phyloP scores from a whole-genome alignment of 371 early-diverging fungal genomes.

The Rhizomucor pusillus region DNA sequence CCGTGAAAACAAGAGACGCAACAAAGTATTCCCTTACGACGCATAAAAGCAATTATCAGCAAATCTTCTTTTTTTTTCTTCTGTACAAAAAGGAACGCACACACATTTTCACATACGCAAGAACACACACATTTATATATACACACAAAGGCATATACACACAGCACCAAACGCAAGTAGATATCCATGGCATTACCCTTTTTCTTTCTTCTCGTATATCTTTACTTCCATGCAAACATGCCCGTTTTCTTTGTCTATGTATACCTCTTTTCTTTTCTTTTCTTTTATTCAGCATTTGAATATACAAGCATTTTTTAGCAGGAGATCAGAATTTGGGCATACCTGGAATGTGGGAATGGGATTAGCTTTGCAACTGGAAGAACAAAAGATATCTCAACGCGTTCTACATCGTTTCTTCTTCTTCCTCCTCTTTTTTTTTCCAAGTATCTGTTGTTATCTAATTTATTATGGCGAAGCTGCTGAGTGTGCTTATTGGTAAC shows the following conservation, averaged over 20 bases:
- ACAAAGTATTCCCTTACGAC: conserved; percentile 22
- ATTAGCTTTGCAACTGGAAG: background rate
- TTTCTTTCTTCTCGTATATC: too few relatives aligned
- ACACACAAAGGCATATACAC: too few relatives aligned
- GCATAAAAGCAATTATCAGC: conserved; percentile 3
- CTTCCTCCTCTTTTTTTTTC: too few relatives aligned
- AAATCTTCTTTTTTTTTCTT: background rate
- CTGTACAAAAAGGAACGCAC: background rate
- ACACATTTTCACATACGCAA: conserved; percentile 3
- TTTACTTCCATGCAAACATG: too few relatives aligned
- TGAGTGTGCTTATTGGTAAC: too few relatives aligned
- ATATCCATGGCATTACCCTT: background rate
- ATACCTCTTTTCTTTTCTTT: too few relatives aligned
- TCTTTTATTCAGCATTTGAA: too few relatives aligned
- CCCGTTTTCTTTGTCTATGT: too few relatives aligned
- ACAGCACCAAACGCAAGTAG: background rate
- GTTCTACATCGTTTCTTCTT: background rate
- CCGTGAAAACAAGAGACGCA: conserved; percentile 19
- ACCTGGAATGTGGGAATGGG: background rate
- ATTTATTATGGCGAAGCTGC: too few relatives aligned
- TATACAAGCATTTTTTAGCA: too few relatives aligned
- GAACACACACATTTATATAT: background rate
- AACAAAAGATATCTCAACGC: background rate
- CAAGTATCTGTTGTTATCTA: too few relatives aligned
- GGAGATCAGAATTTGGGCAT: background rate